Percentiles rank a stretch among this genome's conserved stretches.
phyloP scores from a whole-genome alignment of 345 rosid genomes.

The Eutrema heterophyllum region DNA sequence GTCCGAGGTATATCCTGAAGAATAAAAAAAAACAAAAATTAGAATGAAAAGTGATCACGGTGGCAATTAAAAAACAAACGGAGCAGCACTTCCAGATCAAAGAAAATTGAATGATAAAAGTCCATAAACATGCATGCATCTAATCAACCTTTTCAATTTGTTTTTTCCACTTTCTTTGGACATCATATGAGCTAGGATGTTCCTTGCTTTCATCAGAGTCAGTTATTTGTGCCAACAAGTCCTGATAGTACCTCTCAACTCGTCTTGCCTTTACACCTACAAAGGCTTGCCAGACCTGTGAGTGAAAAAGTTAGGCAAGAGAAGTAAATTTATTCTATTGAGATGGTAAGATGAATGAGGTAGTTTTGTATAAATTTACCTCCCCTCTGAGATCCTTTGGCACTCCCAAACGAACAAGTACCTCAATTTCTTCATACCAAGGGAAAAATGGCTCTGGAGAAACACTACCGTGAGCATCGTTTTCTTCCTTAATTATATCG shows the following conservation, averaged over 20 bases:
- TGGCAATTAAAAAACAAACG: constrained; percentile 18
- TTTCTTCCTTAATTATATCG: constrained; percentile 25
- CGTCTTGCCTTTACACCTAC: constrained; percentile 85
- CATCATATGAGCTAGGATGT: constrained; percentile 35
- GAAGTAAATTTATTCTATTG: neutral
- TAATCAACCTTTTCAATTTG: constrained; percentile 97
- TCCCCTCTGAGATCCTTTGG: constrained; percentile 96
- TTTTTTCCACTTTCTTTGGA: constrained; percentile 60
- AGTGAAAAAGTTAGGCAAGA: constrained; percentile 19
- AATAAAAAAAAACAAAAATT: constrained; percentile 21
- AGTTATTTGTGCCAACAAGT: constrained; percentile 58
- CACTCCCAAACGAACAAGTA: constrained; percentile 89
- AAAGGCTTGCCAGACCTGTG: constrained; percentile 96
- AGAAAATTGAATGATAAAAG: constrained; percentile 44
- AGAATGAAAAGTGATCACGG: constrained; percentile 34
- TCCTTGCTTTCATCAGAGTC: constrained; percentile 41
- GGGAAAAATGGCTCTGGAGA: constrained; percentile 46
- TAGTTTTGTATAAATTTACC: constrained; percentile 30
- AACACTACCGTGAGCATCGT: constrained; percentile 13
- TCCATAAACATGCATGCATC: constrained; percentile 43
- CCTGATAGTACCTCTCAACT: constrained; percentile 70
- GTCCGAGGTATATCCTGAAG: constrained; percentile 91
- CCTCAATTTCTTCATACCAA: constrained; percentile 81
- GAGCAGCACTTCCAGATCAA: constrained; percentile 49
- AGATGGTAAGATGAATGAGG: constrained; percentile 11